Conservation (phyloP, 2,329 filamentous ascomycete genomes). For the Pseudodiploospora longispora region DNA sequence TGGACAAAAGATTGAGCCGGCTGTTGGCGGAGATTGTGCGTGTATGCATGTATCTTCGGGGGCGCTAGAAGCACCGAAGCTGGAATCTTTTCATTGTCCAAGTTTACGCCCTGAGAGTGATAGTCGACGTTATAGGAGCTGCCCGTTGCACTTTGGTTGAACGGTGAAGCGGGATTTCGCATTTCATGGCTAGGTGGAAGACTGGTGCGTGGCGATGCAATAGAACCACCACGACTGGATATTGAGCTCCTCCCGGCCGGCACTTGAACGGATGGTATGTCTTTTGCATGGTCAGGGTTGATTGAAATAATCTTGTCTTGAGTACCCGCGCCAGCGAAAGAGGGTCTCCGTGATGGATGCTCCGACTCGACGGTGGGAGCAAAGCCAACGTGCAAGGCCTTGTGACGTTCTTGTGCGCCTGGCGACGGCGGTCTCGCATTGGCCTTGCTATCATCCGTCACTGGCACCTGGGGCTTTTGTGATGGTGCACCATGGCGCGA, state of each 20-base stretch:
- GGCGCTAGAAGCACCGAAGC: slow-evolving; percentile 24
- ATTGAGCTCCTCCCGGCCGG: no score
- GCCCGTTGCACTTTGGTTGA: slow-evolving; percentile 5
- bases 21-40: slow-evolving; percentile 56
- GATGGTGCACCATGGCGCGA: slow-evolving; percentile 26
- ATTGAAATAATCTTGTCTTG: background rate
- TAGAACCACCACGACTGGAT: background rate
- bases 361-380: slow-evolving; percentile 6
- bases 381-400: slow-evolving; percentile 25
- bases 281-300: background rate
- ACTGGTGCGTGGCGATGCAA: slow-evolving; percentile 2
- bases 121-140: slow-evolving; percentile 16
- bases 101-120: slow-evolving; percentile 21
- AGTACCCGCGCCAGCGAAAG: background rate
- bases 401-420: slow-evolving; percentile 14
- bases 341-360: background rate
- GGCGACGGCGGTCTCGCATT: slow-evolving; percentile 11
- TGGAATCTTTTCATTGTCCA: slow-evolving; percentile 36
- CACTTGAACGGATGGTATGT: background rate
- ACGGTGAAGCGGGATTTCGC: slow-evolving; percentile 2
- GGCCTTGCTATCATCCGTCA: slow-evolving; percentile 1
- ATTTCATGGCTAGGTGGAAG: slow-evolving; percentile 1
- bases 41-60: slow-evolving; percentile 50
- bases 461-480: slow-evolving; percentile 7
- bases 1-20: slow-evolving; percentile 65